Evolutionary conservation across 768 basidiomycete species (phyloP), one percentile per base, ranked within the genome.

Genomic region (Panaeolus cyanescens): DNA sequence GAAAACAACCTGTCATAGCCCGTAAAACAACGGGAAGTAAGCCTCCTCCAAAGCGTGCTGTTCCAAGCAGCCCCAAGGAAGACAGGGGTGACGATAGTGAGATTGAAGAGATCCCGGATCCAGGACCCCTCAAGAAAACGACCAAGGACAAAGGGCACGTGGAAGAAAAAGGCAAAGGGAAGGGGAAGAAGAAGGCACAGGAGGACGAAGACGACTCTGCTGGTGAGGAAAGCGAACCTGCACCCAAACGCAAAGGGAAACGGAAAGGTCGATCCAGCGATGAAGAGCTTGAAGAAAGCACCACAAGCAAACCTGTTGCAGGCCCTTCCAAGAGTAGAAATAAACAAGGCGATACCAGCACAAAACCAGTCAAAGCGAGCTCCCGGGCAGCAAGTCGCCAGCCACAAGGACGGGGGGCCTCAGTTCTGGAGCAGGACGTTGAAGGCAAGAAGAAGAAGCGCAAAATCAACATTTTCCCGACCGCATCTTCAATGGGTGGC

Each of bases 381-480:
- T 15, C 62, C 57, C 30, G 54, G 19, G 54, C 59, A 60, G 71
- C 66, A 69, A 65, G 59, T 71, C 64, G 63, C 64, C 69, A 22
- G 25, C 64, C 20, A 59, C 65, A 32, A 56, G 60, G 8, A 32
- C 66, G 28, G 39, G 62, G 33, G 63, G 39, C 6, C 25, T 20
- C 39, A 19, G 8, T 30, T 1, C 25, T 61, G 15, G 68, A 68
- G 59, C 31, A 65, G 22, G 70, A 68, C 19, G 66, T 67, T 3
- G 66, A 71, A 55, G 71, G 63, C n/a, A 68, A 70, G 13, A 89
- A 88, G 77, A 90, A 89, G 75, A 89, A 85, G 67, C 82, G 88
- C 63, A 90, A 86, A 73, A 85, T 91, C 58, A 85, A 86, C 61
- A 65, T 89, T n/a, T 88, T 88, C 67, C 75, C 77, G 5, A 58